Evolutionary conservation across 2,329 filamentous ascomycete genomes (phyloP).

Genomic region (Leptographium wingfieldii): DNA sequence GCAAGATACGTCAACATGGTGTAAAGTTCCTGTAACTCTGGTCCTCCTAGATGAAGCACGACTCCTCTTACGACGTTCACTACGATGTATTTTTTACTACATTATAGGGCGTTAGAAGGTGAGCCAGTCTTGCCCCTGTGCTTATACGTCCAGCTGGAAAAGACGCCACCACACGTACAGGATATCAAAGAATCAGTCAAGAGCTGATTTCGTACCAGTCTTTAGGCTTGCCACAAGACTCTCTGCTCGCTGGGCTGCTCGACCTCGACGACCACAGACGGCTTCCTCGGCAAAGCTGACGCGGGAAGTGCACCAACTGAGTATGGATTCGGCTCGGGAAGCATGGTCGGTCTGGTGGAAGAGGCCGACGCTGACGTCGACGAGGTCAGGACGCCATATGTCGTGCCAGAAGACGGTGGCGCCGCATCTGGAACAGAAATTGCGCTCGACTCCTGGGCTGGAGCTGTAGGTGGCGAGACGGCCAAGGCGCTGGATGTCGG

Average conservation of each 20-base stretch:
- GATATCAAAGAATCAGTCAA: background rate
- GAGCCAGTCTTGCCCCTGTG: no score
- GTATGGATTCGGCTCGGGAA: slow-evolving; percentile 41
- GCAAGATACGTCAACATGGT: background rate
- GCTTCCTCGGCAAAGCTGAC: slow-evolving; percentile 49
- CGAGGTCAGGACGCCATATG: slow-evolving; percentile 35
- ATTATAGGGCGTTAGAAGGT: no score
- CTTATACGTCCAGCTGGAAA: no score
- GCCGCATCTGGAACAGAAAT: slow-evolving; percentile 51
- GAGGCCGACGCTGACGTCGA: slow-evolving; percentile 53
- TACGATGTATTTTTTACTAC: no score
- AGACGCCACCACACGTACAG: no score
- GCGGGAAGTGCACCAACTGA: slow-evolving; percentile 47
- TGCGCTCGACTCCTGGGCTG: slow-evolving; percentile 38
- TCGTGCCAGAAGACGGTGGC: slow-evolving; percentile 53
- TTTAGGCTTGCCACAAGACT: slow-evolving; percentile 17
- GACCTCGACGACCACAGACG: slow-evolving; percentile 17
- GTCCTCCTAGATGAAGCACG: no score
- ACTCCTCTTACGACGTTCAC: no score
- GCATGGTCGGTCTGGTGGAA: slow-evolving; percentile 32
- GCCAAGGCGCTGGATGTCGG: background rate
- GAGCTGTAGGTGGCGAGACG: slow-evolving; percentile 33
- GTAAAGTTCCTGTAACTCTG: background rate
- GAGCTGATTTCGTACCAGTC: background rate
- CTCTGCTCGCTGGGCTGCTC: slow-evolving; percentile 15